phyloP scores from a whole-genome alignment of 768 basidiomycete genomes.

The Tulasnella sp. region DNA sequence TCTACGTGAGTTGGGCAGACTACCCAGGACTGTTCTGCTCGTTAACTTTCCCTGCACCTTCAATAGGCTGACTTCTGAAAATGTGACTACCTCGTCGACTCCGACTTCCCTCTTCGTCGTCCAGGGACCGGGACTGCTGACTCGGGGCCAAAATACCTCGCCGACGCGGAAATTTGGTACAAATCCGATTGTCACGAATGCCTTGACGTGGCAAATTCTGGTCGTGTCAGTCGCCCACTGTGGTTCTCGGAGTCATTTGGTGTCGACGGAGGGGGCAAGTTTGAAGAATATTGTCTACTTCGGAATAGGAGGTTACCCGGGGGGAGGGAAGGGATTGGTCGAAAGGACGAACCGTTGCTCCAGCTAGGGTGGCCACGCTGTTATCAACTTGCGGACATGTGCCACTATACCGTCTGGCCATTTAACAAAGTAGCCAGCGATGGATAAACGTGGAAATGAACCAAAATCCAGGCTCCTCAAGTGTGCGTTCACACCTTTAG shows the following conservation, averaged over 20 bases:
- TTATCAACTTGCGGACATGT: no score
- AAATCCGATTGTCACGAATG: constrained; percentile 67
- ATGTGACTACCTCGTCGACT: constrained; percentile 89
- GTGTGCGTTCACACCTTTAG: no score
- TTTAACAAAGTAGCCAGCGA: no score
- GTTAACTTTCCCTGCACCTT: neutral
- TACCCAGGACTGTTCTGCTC: no score
- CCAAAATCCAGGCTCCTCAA: no score
- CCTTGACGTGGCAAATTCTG: constrained; percentile 74
- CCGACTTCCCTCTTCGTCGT: constrained; percentile 71
- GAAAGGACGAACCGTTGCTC: no score
- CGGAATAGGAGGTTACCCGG: constrained; percentile 44
- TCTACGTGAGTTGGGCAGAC: constrained; percentile 58
- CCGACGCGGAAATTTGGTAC: constrained; percentile 51
- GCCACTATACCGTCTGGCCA: no score
- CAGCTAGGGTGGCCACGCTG: no score
- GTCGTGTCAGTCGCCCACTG: constrained; percentile 65
- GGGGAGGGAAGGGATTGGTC: constrained; percentile 30
- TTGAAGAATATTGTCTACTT: constrained; percentile 88
- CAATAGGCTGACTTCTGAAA: constrained; percentile 57
- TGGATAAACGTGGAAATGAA: no score
- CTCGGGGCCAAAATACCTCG: constrained; percentile 75
- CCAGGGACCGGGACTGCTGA: neutral
- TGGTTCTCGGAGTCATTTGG: constrained; percentile 63
- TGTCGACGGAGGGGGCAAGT: constrained; percentile 49